Conservation (phyloP, 441 rosid species). For the Geranium incanum region DNA sequence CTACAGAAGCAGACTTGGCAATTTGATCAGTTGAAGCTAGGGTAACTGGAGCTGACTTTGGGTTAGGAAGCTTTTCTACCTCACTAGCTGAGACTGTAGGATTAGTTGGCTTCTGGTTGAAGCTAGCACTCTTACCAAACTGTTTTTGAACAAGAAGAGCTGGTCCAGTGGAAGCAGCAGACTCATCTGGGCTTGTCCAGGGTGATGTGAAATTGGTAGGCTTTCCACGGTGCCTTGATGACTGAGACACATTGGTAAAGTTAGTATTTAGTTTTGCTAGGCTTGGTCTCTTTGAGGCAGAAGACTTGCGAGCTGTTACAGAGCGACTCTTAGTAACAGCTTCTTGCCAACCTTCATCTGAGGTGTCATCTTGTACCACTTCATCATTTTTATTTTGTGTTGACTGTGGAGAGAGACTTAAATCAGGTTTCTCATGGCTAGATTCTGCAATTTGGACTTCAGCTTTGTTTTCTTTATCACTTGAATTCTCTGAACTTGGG, state of each 20-base stretch:
- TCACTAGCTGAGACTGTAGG: conserved; percentile 32
- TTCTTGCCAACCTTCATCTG: conserved; percentile 89
- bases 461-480: conserved; percentile 61
- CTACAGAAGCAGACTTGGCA: conserved; percentile 41
- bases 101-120: conserved; percentile 51
- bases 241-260: conserved; percentile 63
- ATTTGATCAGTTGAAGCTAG: conserved; percentile 51
- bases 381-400: conserved; percentile 28
- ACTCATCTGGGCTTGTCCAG: conserved; percentile 42
- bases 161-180: conserved; percentile 44
- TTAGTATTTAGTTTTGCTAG: conserved; percentile 84
- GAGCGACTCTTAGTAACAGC: conserved; percentile 72
- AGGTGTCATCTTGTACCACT: conserved; percentile 34
- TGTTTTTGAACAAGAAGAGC: conserved; percentile 44
- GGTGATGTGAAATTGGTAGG: conserved; percentile 56
- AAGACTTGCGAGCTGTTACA: conserved; percentile 58
- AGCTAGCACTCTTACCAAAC: conserved; percentile 64
- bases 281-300: conserved; percentile 70
- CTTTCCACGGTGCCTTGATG: conserved; percentile 68
- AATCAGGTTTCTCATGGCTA: conserved; percentile 43
- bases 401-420: conserved; percentile 35
- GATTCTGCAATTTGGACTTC: conserved; percentile 46
- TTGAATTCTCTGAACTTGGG: conserved; percentile 42
- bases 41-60: conserved; percentile 47
- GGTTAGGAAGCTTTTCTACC: conserved; percentile 39